Evolutionary conservation across 768 basidiomycete species (phyloP).

Genomic region (Lenzites betulinus): DNA sequence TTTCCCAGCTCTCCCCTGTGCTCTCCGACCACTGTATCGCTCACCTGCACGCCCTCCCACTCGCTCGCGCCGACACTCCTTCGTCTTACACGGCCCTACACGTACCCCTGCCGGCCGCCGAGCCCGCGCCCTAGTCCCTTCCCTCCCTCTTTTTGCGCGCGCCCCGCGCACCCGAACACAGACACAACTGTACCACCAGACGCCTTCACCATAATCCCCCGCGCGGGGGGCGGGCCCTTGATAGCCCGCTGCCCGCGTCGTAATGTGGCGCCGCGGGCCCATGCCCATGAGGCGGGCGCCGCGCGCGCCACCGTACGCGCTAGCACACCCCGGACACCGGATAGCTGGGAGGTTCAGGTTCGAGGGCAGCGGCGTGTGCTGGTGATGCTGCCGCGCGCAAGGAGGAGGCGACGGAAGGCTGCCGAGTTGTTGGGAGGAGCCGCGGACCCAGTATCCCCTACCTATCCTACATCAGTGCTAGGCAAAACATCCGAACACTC

Average conservation of each 20-base stretch:
- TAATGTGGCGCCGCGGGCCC: constrained; percentile 10
- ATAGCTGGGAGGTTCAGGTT: not conserved
- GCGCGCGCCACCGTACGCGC: constrained; percentile 3
- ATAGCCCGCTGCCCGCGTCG: not conserved
- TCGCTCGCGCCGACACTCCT: constrained; percentile 13
- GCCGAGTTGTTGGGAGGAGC: constrained; percentile 3
- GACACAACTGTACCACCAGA: not conserved
- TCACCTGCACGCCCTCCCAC: constrained; percentile 6
- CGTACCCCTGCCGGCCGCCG: constrained; percentile 3
- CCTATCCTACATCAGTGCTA: not conserved
- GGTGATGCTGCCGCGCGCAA: not conserved
- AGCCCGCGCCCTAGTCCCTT: constrained; percentile 6
- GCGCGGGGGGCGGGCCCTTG: not conserved
- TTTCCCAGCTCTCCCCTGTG: not conserved
- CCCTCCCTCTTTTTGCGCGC: not conserved
- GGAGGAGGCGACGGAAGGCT: not conserved
- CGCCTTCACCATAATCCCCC: constrained; percentile 4
- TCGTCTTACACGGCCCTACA: constrained; percentile 25
- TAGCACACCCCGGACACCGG: constrained; percentile 2
- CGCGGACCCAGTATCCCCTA: constrained; percentile 12
- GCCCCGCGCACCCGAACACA: not conserved
- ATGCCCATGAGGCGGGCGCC: not conserved
- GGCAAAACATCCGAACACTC: constrained; percentile 8
- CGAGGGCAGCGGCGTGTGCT: not conserved
- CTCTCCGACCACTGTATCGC: constrained; percentile 7